phyloP scores from a whole-genome alignment of 768 basidiomycete species.

The Termitomyces eurrhizus region DNA sequence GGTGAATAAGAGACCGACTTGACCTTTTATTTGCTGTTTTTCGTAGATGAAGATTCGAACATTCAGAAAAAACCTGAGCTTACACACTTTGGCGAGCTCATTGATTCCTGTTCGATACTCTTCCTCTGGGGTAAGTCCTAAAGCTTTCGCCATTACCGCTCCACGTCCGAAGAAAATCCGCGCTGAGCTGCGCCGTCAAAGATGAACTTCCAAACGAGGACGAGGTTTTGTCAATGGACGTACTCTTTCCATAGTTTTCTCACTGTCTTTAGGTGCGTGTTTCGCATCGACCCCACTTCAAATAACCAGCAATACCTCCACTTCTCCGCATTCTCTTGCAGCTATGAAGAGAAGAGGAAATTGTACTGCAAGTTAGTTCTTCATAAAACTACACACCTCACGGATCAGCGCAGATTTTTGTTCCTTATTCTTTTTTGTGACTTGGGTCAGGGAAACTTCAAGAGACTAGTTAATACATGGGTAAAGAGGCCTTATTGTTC shows the following conservation, averaged over 20 bases:
- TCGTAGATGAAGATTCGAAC: not conserved
- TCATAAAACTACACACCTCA: constrained; percentile 47
- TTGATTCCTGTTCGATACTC: constrained; percentile 79
- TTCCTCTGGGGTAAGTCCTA: constrained; percentile 83
- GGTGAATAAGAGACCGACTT: constrained; percentile 92
- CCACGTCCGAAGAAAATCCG: constrained; percentile 86
- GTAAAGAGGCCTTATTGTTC: constrained; percentile 20
- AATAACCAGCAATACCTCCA: constrained; percentile 97
- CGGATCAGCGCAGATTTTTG: constrained; percentile 83
- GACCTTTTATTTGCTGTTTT: constrained; percentile 85
- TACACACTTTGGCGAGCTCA: constrained; percentile 71
- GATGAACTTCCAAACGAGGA: constrained; percentile 4
- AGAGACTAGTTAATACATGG: constrained; percentile 9
- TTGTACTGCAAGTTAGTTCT: not conserved
- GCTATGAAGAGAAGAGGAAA: constrained; percentile 34
- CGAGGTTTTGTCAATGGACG: constrained; percentile 21
- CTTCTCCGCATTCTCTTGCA: constrained; percentile 81
- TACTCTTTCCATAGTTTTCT: constrained; percentile 92
- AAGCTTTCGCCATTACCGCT: constrained; percentile 93
- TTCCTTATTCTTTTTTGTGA: constrained; percentile 88
- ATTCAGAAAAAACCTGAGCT: not conserved
- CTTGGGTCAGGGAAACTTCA: constrained; percentile 90
- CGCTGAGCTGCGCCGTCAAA: constrained; percentile 54
- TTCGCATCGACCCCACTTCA: constrained; percentile 93
- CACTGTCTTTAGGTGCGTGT: constrained; percentile 90